phyloP scores from a whole-genome alignment of 1,284 basidiomycete genomes.

The Leccinum ponderosum region DNA sequence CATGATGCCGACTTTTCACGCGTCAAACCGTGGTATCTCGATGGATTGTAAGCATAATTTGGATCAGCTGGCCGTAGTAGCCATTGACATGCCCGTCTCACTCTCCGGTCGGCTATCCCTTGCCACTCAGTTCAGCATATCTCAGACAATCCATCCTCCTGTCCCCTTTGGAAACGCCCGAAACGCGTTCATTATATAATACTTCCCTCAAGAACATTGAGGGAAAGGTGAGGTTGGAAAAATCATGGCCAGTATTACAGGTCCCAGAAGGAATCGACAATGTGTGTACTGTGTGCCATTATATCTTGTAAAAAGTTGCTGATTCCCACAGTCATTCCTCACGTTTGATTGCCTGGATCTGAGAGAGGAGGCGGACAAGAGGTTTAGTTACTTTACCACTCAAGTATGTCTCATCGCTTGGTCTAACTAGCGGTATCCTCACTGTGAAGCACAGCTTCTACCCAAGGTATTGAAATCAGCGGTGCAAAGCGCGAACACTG shows the following conservation, averaged over 20 bases:
- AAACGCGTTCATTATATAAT: constrained; percentile 81
- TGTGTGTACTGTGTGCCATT: constrained; percentile 40
- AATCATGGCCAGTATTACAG: constrained; percentile 66
- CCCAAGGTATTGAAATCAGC: constrained; percentile 87
- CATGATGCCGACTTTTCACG: constrained; percentile 95
- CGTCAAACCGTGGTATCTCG: constrained; percentile 97
- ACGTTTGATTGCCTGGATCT: constrained; percentile 75
- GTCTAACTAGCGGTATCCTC: constrained; percentile 1
- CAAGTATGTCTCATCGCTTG: constrained; percentile 53
- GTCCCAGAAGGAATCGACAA: constrained; percentile 82
- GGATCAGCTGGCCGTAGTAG: neutral
- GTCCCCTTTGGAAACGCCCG: constrained; percentile 90
- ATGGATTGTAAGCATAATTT: constrained; percentile 68
- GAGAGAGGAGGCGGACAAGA: constrained; percentile 82
- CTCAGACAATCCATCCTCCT: constrained; percentile 89
- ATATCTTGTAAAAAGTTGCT: constrained; percentile 4
- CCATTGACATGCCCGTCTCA: neutral
- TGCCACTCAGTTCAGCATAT: constrained; percentile 60
- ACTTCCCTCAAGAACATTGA: constrained; percentile 76
- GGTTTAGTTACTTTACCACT: constrained; percentile 85
- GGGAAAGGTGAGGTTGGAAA: constrained; percentile 77
- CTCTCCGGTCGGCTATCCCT: neutral
- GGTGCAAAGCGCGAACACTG: constrained; percentile 84
- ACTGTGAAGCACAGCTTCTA: constrained; percentile 54
- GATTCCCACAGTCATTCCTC: constrained; percentile 57